Conservation (phyloP, 1,284 basidiomycete species). For the Ceratobasidium sp. region DNA sequence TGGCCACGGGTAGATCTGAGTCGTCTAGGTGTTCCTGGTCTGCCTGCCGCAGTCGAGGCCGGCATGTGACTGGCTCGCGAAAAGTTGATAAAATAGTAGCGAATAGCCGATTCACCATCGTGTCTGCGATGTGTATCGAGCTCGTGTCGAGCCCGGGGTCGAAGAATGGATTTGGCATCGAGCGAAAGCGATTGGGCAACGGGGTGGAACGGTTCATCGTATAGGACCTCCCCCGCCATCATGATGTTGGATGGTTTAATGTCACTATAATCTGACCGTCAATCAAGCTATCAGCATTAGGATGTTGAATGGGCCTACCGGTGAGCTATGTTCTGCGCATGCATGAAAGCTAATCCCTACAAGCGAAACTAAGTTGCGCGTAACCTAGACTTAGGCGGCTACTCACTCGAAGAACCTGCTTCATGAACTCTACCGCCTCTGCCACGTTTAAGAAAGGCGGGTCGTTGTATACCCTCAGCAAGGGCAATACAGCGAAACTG, state of each 20-base stretch:
- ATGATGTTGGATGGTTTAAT: conserved; percentile 39
- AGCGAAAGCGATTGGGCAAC: conserved; percentile 32
- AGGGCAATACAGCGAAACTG: conserved; percentile 26
- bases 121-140: conserved; percentile 25
- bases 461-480: conserved; percentile 26
- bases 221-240: conserved; percentile 36
- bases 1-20: conserved; percentile 20
- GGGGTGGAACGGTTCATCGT: conserved; percentile 33
- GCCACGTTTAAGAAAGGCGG: conserved; percentile 32
- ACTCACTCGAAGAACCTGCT: conserved; percentile 34
- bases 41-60: not conserved
- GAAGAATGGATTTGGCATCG: conserved; percentile 11
- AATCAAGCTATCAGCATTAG: not conserved
- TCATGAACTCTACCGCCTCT: conserved; percentile 33
- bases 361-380: not conserved
- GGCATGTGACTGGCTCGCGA: conserved; percentile 28
- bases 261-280: not conserved
- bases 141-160: conserved; percentile 22
- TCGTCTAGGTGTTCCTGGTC: conserved; percentile 5
- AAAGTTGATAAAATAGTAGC: conserved; percentile 36
- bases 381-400: too few species aligned
- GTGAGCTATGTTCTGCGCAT: conserved; percentile 25
- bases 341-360: conserved; percentile 32
- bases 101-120: conserved; percentile 31
- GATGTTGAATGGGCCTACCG: not conserved